Conservation (phyloP, 179 eudicot genomes). For the Actinidia arguta region DNA sequence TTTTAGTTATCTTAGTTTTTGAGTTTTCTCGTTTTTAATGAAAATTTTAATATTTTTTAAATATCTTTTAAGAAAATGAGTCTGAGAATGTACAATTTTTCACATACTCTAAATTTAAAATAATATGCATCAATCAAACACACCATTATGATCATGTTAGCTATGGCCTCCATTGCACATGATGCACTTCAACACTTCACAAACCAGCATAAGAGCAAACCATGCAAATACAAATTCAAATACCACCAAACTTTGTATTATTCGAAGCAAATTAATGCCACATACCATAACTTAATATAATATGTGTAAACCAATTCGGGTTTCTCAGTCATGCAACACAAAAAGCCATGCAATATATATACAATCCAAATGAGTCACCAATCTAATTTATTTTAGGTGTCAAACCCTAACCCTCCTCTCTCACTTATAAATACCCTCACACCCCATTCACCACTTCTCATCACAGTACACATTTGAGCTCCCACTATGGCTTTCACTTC, state of each 20-base stretch:
- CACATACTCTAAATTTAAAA: too few species aligned
- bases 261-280: conserved; percentile 13
- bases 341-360: neutral
- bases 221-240: conserved; percentile 25
- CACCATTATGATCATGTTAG: too few species aligned
- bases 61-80: too few species aligned
- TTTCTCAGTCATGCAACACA: neutral
- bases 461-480: neutral
- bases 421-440: conserved; percentile 16
- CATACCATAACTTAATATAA: neutral
- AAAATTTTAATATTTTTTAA: too few species aligned
- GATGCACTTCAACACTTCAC: neutral
- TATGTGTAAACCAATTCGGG: conserved; percentile 8
- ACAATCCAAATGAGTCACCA: neutral
- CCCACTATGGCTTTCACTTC: conserved; percentile 18
- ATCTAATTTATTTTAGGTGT: conserved; percentile 12
- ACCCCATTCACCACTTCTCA: conserved; percentile 17
- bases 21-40: too few species aligned
- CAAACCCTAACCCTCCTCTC: conserved; percentile 7
- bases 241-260: neutral
- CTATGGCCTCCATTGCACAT: neutral
- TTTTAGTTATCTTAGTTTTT: too few species aligned
- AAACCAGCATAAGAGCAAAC: neutral
- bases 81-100: too few species aligned
- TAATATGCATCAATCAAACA: too few species aligned